Evolutionary conservation across 2,329 filamentous ascomycete species (phyloP).

Genomic region (Helminthosporium solani): DNA sequence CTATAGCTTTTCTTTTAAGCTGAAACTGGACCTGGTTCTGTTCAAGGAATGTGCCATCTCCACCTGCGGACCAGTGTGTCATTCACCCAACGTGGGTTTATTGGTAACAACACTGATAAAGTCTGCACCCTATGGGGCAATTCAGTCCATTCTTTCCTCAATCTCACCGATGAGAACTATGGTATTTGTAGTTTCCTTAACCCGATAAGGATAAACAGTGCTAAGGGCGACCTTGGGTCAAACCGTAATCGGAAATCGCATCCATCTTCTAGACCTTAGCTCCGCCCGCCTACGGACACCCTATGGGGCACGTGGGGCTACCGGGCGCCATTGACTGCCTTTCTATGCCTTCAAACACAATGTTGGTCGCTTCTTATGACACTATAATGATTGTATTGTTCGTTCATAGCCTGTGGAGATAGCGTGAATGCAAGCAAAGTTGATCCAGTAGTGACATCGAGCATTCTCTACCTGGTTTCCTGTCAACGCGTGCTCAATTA

Average conservation of each 20-base stretch:
- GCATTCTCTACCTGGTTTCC: no score
- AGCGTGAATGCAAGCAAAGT: background rate
- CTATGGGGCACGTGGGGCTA: background rate
- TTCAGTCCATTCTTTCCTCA: conserved; percentile 5
- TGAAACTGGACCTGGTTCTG: background rate
- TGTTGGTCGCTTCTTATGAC: background rate
- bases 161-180: background rate
- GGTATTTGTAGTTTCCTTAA: background rate
- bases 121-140: conserved; percentile 9
- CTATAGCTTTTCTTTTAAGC: conserved; percentile 2
- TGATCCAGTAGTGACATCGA: background rate
- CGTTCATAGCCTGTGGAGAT: background rate
- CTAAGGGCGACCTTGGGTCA: conserved; percentile 2
- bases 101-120: conserved; percentile 4
- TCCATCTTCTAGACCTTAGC: conserved; percentile 8
- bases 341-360: background rate
- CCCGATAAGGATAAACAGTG: conserved; percentile 8
- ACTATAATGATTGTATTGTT: background rate
- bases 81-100: conserved; percentile 4
- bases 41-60: conserved; percentile 1
- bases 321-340: background rate
- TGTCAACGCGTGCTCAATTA: no score
- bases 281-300: conserved; percentile 4
- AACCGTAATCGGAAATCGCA: conserved; percentile 10
- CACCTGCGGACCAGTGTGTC: background rate